A percentile compares a stretch with the other conserved stretches of the same genome.
phyloP scores from a whole-genome alignment of 331 rosid genomes.

The Stylosanthes scabra region DNA sequence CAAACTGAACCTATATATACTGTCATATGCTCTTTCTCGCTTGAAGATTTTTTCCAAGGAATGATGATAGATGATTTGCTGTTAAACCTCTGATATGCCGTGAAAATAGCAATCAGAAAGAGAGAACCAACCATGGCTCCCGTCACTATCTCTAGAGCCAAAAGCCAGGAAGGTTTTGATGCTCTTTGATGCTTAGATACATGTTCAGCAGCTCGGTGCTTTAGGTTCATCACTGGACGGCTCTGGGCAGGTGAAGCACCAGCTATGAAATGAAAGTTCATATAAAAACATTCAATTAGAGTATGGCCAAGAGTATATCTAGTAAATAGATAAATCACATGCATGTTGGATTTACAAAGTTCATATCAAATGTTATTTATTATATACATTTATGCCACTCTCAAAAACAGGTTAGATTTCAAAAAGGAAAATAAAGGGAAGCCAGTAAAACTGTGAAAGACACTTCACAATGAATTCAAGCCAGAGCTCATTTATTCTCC shows the following conservation, averaged over 20 bases:
- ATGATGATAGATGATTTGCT: conserved; percentile 82
- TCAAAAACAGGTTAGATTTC: conserved; percentile 14
- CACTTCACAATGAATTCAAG: conserved; percentile 18
- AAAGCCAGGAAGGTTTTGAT: conserved; percentile 90
- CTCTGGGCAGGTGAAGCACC: conserved; percentile 60
- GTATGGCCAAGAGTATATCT: background rate
- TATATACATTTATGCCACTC: background rate
- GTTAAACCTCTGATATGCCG: conserved; percentile 69
- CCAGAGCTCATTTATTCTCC: conserved; percentile 9
- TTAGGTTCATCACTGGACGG: conserved; percentile 49
- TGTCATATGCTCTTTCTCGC: conserved; percentile 66
- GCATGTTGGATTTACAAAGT: conserved; percentile 15
- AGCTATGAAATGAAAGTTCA: conserved; percentile 49
- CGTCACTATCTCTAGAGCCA: conserved; percentile 79
- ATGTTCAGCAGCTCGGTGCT: conserved; percentile 45
- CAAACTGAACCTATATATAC: conserved; percentile 70
- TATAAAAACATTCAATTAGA: background rate
- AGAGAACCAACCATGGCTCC: conserved; percentile 83
- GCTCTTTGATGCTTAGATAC: conserved; percentile 56
- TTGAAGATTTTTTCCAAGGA: conserved; percentile 94
- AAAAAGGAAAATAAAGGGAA: background rate
- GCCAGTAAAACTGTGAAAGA: background rate
- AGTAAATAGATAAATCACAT: background rate
- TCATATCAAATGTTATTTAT: background rate
- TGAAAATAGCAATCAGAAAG: conserved; percentile 71